Evolutionary conservation across 1,139 yeast genomes (phyloP).

Genomic region (Nadsonia starkeyi-henricii): DNA sequence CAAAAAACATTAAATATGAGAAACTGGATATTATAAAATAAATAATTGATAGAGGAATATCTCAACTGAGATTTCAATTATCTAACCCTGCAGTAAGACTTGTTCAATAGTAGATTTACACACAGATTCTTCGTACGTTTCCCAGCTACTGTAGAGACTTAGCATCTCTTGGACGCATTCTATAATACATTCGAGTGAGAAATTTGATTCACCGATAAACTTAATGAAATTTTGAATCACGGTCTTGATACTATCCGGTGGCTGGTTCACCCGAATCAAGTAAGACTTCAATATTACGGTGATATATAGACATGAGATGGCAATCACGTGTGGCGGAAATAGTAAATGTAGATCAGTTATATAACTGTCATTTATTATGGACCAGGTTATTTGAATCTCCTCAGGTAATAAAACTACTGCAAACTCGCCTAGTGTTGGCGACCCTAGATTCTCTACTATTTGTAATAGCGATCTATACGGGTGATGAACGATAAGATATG

Average conservation of each 20-base stretch:
- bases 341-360: slow-evolving; percentile 73
- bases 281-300: slow-evolving; percentile 45
- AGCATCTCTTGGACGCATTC: slow-evolving; percentile 75
- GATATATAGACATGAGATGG: slow-evolving; percentile 66
- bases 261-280: slow-evolving; percentile 18
- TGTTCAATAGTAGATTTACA: slow-evolving; percentile 10
- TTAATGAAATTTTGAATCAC: slow-evolving; percentile 37
- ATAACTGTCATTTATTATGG: slow-evolving; percentile 77
- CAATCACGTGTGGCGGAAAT: slow-evolving; percentile 85
- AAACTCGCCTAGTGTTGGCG: slow-evolving; percentile 17
- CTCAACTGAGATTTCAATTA: background rate
- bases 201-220: slow-evolving; percentile 61
- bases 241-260: slow-evolving; percentile 21
- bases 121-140: slow-evolving; percentile 51
- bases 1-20: background rate
- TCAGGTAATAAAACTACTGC: slow-evolving; percentile 36
- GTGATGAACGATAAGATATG: slow-evolving; percentile 70
- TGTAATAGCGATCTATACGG: slow-evolving; percentile 70
- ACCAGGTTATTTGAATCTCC: slow-evolving; percentile 80
- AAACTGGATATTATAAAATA: too few relatives aligned
- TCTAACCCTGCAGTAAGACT: background rate
- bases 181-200: slow-evolving; percentile 60
- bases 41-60: background rate
- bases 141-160: slow-evolving; percentile 74
- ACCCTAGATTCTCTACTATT: slow-evolving; percentile 33